Base-by-base conservation (phyloP, 495 filamentous ascomycete genomes). In the Hypoxylon trugodes region DNA sequence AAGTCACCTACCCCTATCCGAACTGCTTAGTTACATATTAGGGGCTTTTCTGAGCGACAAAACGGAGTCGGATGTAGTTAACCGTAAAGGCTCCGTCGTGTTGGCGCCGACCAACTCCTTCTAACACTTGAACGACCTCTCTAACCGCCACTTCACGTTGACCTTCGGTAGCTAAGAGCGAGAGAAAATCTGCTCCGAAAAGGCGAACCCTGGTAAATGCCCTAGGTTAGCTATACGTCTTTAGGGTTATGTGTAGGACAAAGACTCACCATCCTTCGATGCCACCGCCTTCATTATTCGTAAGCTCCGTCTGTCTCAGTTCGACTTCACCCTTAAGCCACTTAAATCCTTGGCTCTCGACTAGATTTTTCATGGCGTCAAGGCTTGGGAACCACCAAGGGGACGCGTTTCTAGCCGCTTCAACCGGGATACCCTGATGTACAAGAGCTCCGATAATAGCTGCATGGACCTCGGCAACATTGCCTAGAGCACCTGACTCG, bases 251-350 rank as follows among this genome's bases (percentile, higher is more conserved):
- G n/a, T n/a, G n/a, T n/a, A n/a, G n/a, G n/a, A n/a, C n/a, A n/a
- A n/a, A n/a, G n/a, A n/a, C 55, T 42, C 8, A 42, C 18, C 35
- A 48, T 49, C 35, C 25, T 33, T 42, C 25, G 15, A 59, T 50
- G 2, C 25, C 55, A 25, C 55, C 55, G 4, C 25, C 36, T 21
- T 49, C 25, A n/a, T 40, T 7, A 37, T n/a, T 26, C 6, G 45
- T 21, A 35, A 50, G 45, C 8, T 50, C 36, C n/a, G 21, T 59
- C 38, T 59, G 45, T 9, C 16, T 22, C 15, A 41, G 36, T 42
- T 50, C 55, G 7, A 59, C 35, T 59, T 59, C 55, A 32, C 33
- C 25, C 35, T 41, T 50, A n/a, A 41, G 13, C 45, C 55, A 59
- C 45, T 19, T 18, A 35, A 59, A 59, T 26, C 55, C 55, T 36